Base-by-base conservation (phyloP, 768 basidiomycete genomes). In the Pleurotus citrinopileatus region DNA sequence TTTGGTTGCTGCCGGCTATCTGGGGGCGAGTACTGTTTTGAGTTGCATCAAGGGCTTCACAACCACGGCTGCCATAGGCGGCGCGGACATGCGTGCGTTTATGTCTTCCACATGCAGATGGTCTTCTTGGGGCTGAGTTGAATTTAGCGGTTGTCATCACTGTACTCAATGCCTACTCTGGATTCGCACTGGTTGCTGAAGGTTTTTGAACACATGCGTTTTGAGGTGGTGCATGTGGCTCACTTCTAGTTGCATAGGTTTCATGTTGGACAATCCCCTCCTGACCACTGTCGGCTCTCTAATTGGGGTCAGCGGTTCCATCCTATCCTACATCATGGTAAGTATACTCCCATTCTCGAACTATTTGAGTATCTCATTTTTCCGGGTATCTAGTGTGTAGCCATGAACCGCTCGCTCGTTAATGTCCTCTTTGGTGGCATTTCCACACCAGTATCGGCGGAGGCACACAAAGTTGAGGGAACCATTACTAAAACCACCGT, bases 401-500 rank as follows among this genome's bases (percentile, higher is more conserved):
- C 92, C 13, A 94, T 94, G 92, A 94, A 94, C 70, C 80, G 92
- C 36, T 92, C 89, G 9, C 70, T 90, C 53, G 79, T 83, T 15
- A 94, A 94, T 59, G 92, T 94, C 15, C 75, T 94, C 7, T 94
- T 94, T 64, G 92, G 92, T 36, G 92, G 92, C n/a, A 88, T 92
- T 26, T 75, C 77, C 6, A 74, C 86, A 3, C 68, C 81, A 8
- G 73, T 73, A 9, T 73, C 82, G 6, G 68, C 70, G 3, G 83
- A 86, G 56, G 71, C 75, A 3, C 81, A 85, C 44, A 87, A 90
- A 68, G 91, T 93, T n/a, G 90, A 92, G 61, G 92, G 92, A 13
- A 75, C 80, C 1, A 84, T 94, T 40, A 89, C 86, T 3, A 82
- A 87, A 63, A 89, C 91, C 2, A 84, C 73, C 6, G 81, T 89